A percentile compares a stretch with the other conserved stretches of the same genome.
Evolutionary conservation across 129 eudicot genomes (phyloP).

Genomic region (Heracleum sosnowskyi): DNA sequence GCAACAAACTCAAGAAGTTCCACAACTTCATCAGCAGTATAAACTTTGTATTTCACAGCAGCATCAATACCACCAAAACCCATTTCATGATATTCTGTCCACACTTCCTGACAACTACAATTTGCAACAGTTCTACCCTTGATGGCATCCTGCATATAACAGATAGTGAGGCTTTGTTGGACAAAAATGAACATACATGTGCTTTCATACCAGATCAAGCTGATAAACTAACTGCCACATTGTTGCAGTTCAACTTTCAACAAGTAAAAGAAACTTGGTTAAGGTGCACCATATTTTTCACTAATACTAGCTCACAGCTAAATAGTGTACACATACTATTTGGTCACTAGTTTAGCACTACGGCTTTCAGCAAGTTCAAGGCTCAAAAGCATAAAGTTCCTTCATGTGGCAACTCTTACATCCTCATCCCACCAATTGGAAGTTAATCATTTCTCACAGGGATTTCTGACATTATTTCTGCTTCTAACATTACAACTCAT

Average conservation of each 20-base stretch:
- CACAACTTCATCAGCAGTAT: slow-evolving; percentile 68
- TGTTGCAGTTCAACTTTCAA: background rate
- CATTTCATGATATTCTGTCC: slow-evolving; percentile 98
- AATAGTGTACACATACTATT: background rate
- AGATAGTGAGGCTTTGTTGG: slow-evolving; percentile 5
- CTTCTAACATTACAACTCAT: background rate
- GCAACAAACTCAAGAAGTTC: slow-evolving; percentile 82
- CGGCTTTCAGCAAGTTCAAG: background rate
- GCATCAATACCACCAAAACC: slow-evolving; percentile 81
- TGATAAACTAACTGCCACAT: background rate
- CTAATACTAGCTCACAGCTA: background rate
- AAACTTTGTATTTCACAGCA: slow-evolving; percentile 75
- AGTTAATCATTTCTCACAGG: background rate
- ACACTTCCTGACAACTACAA: slow-evolving; percentile 69
- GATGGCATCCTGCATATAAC: slow-evolving; percentile 68
- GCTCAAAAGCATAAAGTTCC: background rate
- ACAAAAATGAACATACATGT: background rate
- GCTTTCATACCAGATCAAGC: background rate
- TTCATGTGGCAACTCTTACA: background rate
- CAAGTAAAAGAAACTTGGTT: background rate
- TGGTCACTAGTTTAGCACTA: background rate
- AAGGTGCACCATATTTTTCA: background rate
- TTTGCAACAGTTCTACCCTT: slow-evolving; percentile 79
- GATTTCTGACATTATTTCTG: background rate
- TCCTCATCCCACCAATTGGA: background rate